Percentiles rank a stretch among this genome's conserved stretches.
These are phyloP conservation scores for Thalassiosira livingstoniorum DNA, from an alignment of 352 stramenopile species.

Conservation along the genomic window DNA sequence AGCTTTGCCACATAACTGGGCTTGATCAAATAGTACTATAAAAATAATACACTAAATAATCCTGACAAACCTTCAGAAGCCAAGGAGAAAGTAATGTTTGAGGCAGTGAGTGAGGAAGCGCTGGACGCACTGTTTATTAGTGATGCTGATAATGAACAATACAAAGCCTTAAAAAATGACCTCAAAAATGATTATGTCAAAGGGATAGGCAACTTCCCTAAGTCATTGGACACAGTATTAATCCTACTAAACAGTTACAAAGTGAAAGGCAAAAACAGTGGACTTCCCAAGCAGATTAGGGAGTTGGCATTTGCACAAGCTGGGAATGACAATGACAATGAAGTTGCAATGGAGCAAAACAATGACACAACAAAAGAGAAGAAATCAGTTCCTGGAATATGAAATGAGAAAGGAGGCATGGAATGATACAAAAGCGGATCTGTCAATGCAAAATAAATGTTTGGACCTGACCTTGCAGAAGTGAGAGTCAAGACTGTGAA, in stretches of 20 bases:
- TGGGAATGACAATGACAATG: background rate
- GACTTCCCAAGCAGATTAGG: background rate
- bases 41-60: background rate
- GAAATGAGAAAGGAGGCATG: background rate
- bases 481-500: background rate
- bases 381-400: background rate
- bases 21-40: background rate
- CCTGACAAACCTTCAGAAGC: background rate
- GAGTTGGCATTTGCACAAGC: background rate
- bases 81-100: background rate
- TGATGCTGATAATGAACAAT: background rate
- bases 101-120: background rate
- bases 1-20: background rate
- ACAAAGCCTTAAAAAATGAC: background rate
- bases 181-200: background rate
- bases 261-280: background rate
- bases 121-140: background rate
- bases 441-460: background rate
- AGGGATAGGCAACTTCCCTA: no score
- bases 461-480: background rate
- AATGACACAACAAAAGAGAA: no score
- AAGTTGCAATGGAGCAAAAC: background rate
- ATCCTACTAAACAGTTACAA: background rate
- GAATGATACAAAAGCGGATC: background rate
- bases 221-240: no score